Conservation (phyloP, 2,329 filamentous ascomycete species). For the Whalleya microplaca region DNA sequence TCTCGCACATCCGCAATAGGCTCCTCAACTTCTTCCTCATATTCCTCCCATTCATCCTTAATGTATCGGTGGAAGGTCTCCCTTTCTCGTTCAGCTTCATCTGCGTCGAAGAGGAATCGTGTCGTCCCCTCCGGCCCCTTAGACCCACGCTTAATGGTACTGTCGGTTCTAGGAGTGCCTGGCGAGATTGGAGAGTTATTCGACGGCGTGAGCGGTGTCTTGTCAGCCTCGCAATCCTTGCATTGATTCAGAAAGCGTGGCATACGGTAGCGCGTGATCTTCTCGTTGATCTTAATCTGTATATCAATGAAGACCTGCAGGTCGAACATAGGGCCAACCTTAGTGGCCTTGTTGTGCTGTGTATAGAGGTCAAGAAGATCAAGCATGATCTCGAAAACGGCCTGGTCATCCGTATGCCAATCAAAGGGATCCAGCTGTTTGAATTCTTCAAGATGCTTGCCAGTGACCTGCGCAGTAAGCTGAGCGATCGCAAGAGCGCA, state of each 20-base stretch:
- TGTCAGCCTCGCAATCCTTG: slow-evolving; percentile 51
- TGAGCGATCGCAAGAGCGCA: slow-evolving; percentile 84
- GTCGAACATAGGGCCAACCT: slow-evolving; percentile 72
- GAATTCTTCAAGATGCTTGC: slow-evolving; percentile 56
- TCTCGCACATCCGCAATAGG: slow-evolving; percentile 39
- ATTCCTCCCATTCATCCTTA: slow-evolving; percentile 75
- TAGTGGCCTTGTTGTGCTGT: slow-evolving; percentile 75
- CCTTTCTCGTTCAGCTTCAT: slow-evolving; percentile 73
- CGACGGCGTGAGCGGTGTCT: slow-evolving; percentile 39
- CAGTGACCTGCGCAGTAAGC: slow-evolving; percentile 72
- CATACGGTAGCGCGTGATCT: slow-evolving; percentile 67
- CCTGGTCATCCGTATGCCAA: slow-evolving; percentile 50
- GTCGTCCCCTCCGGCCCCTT: slow-evolving; percentile 68
- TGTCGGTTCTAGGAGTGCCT: slow-evolving; percentile 38
- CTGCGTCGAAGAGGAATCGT: slow-evolving; percentile 85
- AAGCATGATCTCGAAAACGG: slow-evolving; percentile 76
- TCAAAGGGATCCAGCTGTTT: slow-evolving; percentile 53
- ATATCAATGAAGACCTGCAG: slow-evolving; percentile 82
- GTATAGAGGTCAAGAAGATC: slow-evolving; percentile 93
- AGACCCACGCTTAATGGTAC: slow-evolving; percentile 39
- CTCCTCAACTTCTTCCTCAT: slow-evolving; percentile 78
- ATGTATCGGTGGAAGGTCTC: slow-evolving; percentile 70
- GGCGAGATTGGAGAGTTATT: slow-evolving; percentile 45
- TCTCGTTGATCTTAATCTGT: slow-evolving; percentile 84
- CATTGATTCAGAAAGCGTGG: slow-evolving; percentile 68